Evolutionary conservation across 2,329 filamentous ascomycete species (phyloP).

Genomic region (Penicillium sclerotiorum): DNA sequence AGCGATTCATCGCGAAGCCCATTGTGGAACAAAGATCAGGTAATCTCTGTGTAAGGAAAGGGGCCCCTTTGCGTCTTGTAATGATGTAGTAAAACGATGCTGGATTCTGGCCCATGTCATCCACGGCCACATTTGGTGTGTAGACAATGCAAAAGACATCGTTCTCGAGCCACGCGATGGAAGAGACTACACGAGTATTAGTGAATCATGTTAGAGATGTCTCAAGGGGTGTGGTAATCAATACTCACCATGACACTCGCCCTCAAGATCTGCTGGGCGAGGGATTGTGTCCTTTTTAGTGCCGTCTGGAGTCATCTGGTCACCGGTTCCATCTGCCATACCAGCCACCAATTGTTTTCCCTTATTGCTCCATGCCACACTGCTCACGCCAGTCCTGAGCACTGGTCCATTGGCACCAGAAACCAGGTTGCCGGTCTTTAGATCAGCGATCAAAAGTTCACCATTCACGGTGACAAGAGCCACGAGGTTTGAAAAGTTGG

Average conservation of each 20-base stretch:
- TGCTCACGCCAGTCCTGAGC: constrained; percentile 76
- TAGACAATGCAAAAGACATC: constrained; percentile 80
- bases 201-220: neutral
- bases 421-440: constrained; percentile 66
- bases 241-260: constrained; percentile 66
- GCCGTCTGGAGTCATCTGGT: constrained; percentile 83
- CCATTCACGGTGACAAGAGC: constrained; percentile 80
- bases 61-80: constrained; percentile 62
- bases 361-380: constrained; percentile 85
- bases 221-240: neutral
- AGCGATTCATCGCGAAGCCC: constrained; percentile 58
- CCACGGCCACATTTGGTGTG: constrained; percentile 61
- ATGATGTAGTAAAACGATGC: constrained; percentile 79
- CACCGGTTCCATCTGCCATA: constrained; percentile 74
- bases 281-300: constrained; percentile 77
- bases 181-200: constrained; percentile 60
- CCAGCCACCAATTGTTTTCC: constrained; percentile 93
- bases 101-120: constrained; percentile 56
- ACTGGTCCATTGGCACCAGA: constrained; percentile 63
- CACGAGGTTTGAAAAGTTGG: constrained; percentile 71
- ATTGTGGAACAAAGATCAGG: constrained; percentile 74
- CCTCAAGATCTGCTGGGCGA: constrained; percentile 67
- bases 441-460: constrained; percentile 79
- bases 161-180: constrained; percentile 86
- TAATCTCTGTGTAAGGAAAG: constrained; percentile 74